These are phyloP conservation scores for Phaeosphaeriaceae sp. DNA, from an alignment of 2,329 filamentous ascomycete species.

Conservation along the genomic window DNA sequence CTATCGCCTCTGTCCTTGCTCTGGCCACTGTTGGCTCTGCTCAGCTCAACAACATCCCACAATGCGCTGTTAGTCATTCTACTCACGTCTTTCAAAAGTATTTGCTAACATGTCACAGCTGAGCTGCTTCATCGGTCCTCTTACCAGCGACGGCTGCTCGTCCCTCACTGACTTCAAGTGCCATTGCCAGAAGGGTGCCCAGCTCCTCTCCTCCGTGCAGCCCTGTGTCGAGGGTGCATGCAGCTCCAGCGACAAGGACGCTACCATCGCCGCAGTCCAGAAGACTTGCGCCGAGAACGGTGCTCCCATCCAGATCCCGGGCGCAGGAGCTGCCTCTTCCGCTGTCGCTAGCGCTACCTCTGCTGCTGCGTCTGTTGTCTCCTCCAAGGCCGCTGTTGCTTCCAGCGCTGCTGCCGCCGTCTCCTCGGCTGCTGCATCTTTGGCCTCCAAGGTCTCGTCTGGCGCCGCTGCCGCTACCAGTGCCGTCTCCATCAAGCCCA, in stretches of 20 bases:
- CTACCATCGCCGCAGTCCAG: slow-evolving; percentile 37
- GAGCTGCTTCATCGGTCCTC: slow-evolving; percentile 53
- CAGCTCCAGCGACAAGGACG: slow-evolving; percentile 44
- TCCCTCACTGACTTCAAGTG: slow-evolving; percentile 55
- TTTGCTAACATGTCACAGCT: slow-evolving; percentile 47
- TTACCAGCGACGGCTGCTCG: slow-evolving; percentile 55
- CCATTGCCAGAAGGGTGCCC: slow-evolving; percentile 53
- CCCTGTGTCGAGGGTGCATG: slow-evolving; percentile 58
- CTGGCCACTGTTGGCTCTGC: slow-evolving; percentile 54
- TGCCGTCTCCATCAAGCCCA: background rate
- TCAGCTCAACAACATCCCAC: slow-evolving; percentile 55
- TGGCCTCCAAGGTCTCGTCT: slow-evolving; percentile 17
- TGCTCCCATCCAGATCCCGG: slow-evolving; percentile 37
- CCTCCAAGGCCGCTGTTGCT: slow-evolving; percentile 7
- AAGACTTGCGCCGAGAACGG: slow-evolving; percentile 43
- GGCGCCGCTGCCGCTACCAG: slow-evolving; percentile 13
- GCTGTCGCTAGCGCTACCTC: slow-evolving; percentile 12
- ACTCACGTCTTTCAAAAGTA: background rate
- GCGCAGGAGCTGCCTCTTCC: slow-evolving; percentile 14
- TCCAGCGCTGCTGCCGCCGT: slow-evolving; percentile 14
- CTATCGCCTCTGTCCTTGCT: slow-evolving; percentile 48
- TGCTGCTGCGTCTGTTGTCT: slow-evolving; percentile 5
- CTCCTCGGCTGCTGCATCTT: slow-evolving; percentile 16
- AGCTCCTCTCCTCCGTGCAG: slow-evolving; percentile 50
- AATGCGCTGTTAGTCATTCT: slow-evolving; percentile 54